Evolutionary conservation across 192 early-diverging fungal genomes (phyloP).

Genomic region (Backusella westeae): DNA sequence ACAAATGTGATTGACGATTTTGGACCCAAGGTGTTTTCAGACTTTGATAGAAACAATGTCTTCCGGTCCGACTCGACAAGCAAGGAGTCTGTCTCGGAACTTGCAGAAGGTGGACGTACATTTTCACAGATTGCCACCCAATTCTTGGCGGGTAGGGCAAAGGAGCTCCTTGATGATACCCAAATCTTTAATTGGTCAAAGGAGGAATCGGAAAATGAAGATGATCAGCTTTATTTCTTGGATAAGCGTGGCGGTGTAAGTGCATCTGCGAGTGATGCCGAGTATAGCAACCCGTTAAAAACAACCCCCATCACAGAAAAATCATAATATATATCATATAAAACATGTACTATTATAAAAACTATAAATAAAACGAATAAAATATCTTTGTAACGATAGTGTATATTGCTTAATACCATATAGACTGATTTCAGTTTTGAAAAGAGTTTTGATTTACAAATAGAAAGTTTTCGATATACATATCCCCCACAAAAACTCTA

Average conservation of each 20-base stretch:
- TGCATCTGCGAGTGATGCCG: constrained; percentile 1
- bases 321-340: neutral
- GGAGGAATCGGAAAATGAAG: constrained; percentile 45
- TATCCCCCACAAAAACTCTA: neutral
- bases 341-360: neutral
- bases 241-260: constrained; percentile 29
- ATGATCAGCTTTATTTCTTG: constrained; percentile 53
- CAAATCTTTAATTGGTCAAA: constrained; percentile 56
- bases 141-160: constrained; percentile 32
- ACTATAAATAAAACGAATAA: neutral
- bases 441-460: neutral
- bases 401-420: too few species aligned
- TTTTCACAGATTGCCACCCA: constrained; percentile 29
- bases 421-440: too few species aligned
- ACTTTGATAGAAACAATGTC: constrained; percentile 53
- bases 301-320: neutral
- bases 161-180: constrained; percentile 49
- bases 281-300: neutral
- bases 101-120: constrained; percentile 14
- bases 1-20: constrained; percentile 81
- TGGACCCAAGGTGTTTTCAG: constrained; percentile 73
- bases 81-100: constrained; percentile 11
- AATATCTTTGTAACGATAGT: neutral
- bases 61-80: neutral
- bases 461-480: neutral